Evolutionary conservation across 495 filamentous ascomycete species (phyloP).

Genomic region (Tuber indicum): DNA sequence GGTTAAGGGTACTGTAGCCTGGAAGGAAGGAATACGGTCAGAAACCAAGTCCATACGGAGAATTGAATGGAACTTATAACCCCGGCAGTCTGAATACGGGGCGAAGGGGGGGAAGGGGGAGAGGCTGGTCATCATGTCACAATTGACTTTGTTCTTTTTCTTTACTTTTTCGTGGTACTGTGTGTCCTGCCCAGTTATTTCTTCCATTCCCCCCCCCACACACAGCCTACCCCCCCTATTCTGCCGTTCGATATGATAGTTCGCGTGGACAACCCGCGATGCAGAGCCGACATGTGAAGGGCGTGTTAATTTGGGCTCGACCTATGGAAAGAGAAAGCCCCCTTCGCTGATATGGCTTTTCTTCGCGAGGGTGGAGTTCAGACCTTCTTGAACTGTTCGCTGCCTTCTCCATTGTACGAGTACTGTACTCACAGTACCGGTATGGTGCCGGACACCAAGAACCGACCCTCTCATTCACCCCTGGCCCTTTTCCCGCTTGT

Average conservation of each 20-base stretch:
- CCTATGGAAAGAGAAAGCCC: neutral
- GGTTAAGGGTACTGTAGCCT: neutral
- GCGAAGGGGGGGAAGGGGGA: too few species aligned
- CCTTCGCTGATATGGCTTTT: neutral
- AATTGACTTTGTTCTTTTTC: neutral
- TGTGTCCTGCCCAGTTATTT: neutral
- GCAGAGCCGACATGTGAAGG: neutral
- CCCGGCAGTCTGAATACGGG: neutral
- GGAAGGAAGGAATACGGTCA: neutral
- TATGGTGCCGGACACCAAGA: neutral
- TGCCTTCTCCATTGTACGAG: too few species aligned
- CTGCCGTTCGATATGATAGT: neutral
- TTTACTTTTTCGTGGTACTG: neutral
- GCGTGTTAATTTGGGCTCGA: neutral
- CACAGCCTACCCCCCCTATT: neutral
- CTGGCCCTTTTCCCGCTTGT: too few species aligned
- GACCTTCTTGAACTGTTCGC: neutral
- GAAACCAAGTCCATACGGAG: conserved; percentile 1
- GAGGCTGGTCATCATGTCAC: neutral
- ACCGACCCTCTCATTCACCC: neutral
- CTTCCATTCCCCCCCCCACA: neutral
- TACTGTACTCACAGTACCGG: too few species aligned
- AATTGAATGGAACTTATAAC: neutral
- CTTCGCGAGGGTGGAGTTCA: neutral
- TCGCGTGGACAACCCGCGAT: neutral